Percentiles rank a stretch among this genome's conserved stretches.
Conservation (phyloP, 805 yeast genomes). For the Candida sphagnicola region DNA sequence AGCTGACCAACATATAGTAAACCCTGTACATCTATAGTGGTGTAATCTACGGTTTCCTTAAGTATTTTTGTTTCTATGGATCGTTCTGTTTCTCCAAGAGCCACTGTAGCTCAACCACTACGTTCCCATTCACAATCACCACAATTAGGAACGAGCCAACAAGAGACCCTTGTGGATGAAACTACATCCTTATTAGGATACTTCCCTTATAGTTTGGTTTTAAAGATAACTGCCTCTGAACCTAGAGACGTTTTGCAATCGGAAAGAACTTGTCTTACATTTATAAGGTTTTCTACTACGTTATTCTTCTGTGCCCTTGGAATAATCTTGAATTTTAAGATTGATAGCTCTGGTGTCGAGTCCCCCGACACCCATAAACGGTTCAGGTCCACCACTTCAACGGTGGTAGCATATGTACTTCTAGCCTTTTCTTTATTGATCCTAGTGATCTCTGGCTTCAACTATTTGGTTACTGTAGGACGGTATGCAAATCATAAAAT, state of each 20-base stretch:
- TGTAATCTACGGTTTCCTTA: neutral
- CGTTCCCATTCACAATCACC: too few relatives aligned
- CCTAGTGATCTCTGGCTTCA: conserved; percentile 34
- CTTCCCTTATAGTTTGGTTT: conserved; percentile 18
- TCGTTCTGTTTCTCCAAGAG: neutral
- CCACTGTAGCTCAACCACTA: neutral
- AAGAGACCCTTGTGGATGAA: neutral
- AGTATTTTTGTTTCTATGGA: neutral
- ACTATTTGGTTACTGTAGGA: conserved; percentile 42
- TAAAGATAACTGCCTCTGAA: conserved; percentile 38
- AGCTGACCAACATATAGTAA: too few relatives aligned
- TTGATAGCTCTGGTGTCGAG: conserved; percentile 27
- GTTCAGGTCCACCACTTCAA: conserved; percentile 16
- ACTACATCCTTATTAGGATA: conserved; percentile 4
- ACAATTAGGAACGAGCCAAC: too few relatives aligned
- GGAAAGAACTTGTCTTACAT: conserved; percentile 49
- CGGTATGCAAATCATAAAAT: conserved; percentile 42
- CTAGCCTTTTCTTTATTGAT: conserved; percentile 35
- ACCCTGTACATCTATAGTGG: neutral
- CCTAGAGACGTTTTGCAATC: conserved; percentile 54
- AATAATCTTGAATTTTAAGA: conserved; percentile 40
- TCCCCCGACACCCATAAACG: neutral
- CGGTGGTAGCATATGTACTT: conserved; percentile 32
- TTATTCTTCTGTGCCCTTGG: conserved; percentile 46
- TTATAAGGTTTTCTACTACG: conserved; percentile 44